phyloP scores from a whole-genome alignment of 116 monocot species.

The Phalaenopsis hybrid region DNA sequence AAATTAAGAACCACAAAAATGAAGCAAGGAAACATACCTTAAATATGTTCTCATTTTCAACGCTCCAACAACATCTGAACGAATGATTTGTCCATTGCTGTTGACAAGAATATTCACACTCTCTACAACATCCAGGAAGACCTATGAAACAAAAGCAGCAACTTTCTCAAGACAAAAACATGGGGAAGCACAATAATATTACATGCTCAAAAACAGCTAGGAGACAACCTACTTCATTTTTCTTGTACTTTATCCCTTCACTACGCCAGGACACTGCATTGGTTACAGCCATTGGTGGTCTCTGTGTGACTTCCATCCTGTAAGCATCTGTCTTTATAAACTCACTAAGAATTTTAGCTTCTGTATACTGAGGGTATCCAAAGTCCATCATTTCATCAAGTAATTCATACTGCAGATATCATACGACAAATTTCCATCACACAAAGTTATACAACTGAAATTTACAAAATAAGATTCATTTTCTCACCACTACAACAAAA shows the following conservation, averaged over 20 bases:
- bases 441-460: conserved; percentile 9
- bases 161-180: not conserved
- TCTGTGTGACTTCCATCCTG: conserved; percentile 89
- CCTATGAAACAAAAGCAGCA: conserved; percentile 34
- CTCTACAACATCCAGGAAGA: conserved; percentile 97
- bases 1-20: not conserved
- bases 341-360: conserved; percentile 97
- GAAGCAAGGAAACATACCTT: conserved; percentile 37
- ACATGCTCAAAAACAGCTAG: conserved; percentile 3
- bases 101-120: conserved; percentile 99
- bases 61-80: conserved; percentile 98
- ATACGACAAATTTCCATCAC: not conserved
- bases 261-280: conserved; percentile 99
- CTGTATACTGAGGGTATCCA: conserved; percentile 95
- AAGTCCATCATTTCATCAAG: conserved; percentile 99
- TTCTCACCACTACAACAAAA: conserved; percentile 97
- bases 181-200: not conserved
- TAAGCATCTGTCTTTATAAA: conserved; percentile 99
- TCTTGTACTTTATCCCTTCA: conserved; percentile 96
- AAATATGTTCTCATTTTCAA: conserved; percentile 99
- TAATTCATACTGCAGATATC: conserved; percentile 69
- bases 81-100: conserved; percentile 96
- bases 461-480: not conserved
- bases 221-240: conserved; percentile 78
- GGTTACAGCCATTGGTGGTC: conserved; percentile 98